Conservation (phyloP, 2,329 filamentous ascomycete genomes). For the Penicillium expansum region DNA sequence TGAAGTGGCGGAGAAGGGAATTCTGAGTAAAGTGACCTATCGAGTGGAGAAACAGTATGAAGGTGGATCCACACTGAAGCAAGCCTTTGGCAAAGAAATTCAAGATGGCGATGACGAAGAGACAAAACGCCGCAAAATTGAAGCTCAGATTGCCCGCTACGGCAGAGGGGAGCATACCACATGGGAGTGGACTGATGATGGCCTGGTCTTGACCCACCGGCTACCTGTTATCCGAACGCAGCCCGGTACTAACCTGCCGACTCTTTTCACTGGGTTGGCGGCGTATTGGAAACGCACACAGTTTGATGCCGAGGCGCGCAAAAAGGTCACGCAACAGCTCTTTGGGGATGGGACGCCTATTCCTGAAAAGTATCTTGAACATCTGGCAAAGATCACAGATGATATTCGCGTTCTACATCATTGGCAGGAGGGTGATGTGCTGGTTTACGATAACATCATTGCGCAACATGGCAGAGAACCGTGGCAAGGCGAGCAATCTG, state of each 20-base stretch:
- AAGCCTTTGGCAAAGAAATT: constrained; percentile 51
- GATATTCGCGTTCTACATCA: constrained; percentile 51
- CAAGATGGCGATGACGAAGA: constrained; percentile 45
- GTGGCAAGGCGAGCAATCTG: constrained; percentile 48
- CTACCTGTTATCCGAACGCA: constrained; percentile 50
- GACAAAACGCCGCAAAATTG: constrained; percentile 45
- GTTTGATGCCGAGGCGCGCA: constrained; percentile 23
- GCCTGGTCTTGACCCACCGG: constrained; percentile 45
- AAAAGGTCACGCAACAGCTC: constrained; percentile 40
- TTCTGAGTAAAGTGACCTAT: constrained; percentile 45
- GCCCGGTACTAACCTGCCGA: constrained; percentile 46
- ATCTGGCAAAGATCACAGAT: constrained; percentile 47
- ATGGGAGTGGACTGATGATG: constrained; percentile 50
- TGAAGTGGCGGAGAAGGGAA: constrained; percentile 46
- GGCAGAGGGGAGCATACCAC: constrained; percentile 47
- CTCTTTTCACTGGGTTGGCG: constrained; percentile 48
- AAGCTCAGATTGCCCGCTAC: constrained; percentile 50
- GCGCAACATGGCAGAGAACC: constrained; percentile 51
- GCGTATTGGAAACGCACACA: constrained; percentile 45
- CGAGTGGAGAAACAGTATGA: constrained; percentile 45
- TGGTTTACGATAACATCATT: constrained; percentile 51
- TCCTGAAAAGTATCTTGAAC: constrained; percentile 46
- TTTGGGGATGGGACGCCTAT: constrained; percentile 50
- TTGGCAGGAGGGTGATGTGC: constrained; percentile 49
- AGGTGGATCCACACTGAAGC: constrained; percentile 48